A percentile compares a stretch with the other conserved stretches of the same genome.
Conservation (phyloP, 371 early-diverging fungal species). For the Rhizomucor miehei region DNA sequence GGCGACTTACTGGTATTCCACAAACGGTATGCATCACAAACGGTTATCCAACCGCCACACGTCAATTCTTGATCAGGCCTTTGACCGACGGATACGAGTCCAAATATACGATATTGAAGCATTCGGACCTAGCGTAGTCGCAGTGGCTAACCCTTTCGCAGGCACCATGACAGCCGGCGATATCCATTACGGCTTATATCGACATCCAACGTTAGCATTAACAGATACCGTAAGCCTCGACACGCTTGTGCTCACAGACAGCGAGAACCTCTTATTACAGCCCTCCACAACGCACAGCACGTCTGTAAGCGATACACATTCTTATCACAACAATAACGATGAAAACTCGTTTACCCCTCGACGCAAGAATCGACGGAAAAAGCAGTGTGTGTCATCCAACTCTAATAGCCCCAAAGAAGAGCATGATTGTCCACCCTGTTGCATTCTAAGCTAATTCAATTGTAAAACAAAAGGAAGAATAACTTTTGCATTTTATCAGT, state of each 20-base stretch:
- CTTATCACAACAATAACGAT: too few species aligned
- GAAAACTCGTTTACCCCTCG: too few species aligned
- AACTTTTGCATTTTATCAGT: too few species aligned
- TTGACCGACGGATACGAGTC: conserved; percentile 13
- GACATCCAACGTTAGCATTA: conserved; percentile 12
- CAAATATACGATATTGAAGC: conserved; percentile 19
- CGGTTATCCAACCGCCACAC: conserved; percentile 17
- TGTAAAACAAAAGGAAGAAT: too few species aligned
- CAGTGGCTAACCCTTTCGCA: conserved; percentile 18
- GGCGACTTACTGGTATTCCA: conserved; percentile 25
- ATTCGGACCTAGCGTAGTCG: conserved; percentile 13
- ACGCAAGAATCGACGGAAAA: too few species aligned
- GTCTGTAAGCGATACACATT: too few species aligned
- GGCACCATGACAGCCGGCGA: conserved; percentile 27
- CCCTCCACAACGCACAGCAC: too few species aligned
- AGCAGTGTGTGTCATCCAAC: too few species aligned
- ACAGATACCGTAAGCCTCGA: conserved; percentile 2
- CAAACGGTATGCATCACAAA: conserved; percentile 18
- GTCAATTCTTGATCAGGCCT: conserved; percentile 15
- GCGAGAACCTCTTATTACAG: neutral
- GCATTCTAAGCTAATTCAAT: neutral
- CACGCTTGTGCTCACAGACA: conserved; percentile 6
- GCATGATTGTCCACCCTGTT: neutral
- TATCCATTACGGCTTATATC: conserved; percentile 25
- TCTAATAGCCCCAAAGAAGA: too few species aligned